Base-by-base conservation (phyloP, 352 stramenopile genomes). In the Phytopythium sindhum region DNA sequence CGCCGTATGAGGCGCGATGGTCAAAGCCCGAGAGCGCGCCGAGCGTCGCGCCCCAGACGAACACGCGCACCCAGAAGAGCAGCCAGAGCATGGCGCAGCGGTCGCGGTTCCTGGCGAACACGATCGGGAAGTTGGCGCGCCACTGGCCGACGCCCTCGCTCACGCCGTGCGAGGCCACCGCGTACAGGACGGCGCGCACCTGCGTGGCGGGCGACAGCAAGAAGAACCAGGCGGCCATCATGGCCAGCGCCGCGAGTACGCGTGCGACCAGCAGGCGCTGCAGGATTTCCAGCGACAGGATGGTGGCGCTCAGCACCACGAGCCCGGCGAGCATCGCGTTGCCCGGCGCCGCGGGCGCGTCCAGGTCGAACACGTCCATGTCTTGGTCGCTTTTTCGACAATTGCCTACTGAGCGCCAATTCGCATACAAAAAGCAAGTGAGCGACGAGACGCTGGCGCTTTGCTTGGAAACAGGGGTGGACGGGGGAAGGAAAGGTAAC, bases 271-370 rank as follows among this genome's bases (percentile, higher is more conserved):
- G 61, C 53, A 83, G 68, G 0, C 61, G 72, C 39, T 77, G 78
- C 56, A 88, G 72, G 62, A 91, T 84, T 73, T 91, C 82, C 28
- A 91, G 80, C 58, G 80, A 85, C 28, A 89, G 65, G 28, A 88
- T 68, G 33, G 63, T 26, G 41, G 80, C 63, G 42, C 65, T 64
- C 26, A 81, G 62, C 65, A 91, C 53, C 61, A 89, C 72, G 47
- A 91, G 75, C 61, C 37, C 66, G 8, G 81, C 72, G 37, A 86
- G 60, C 55, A 78, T 35, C 50, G 75, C 47, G 42, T 31, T 35
- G 23, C 21, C 37, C 12, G 67, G 31, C 56, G 57, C 33, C 31
- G 47, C 45, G 23, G 45, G 3, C 10, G 45, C 8, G 23, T 52
- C 45, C 21, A 50, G 4, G 42, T 11, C 21, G 7, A 50, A 21